Evolutionary conservation across 2,329 filamentous ascomycete species (phyloP), one percentile per base, ranked within the genome.

Genomic region (Aspergillus thermomutatus): DNA sequence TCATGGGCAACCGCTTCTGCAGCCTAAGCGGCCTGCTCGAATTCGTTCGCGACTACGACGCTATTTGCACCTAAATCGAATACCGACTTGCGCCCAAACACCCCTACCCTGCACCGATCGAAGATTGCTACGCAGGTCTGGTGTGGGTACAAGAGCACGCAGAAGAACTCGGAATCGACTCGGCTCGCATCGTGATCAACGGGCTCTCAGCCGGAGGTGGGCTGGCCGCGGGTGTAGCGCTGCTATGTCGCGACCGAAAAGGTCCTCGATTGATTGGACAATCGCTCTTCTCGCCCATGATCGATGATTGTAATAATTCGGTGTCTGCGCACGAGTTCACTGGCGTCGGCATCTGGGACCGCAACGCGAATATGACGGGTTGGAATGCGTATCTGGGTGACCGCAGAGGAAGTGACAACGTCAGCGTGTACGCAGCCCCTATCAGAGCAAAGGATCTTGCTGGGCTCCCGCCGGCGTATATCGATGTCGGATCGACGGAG

Each of bases 201-300:
- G 83, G 83, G 3, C 80, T 82, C 53, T 84, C 80, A 23, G 83
- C 82, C 1, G 83, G 83, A 2, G 83, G 82, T 2, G 82, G 83
- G 53, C 70, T 87, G 17, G 83, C 83, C 0, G 81, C 82, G 1
- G 80, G 78, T 3, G 74, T 82, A 60, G 77, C 80, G 1, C 69
- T 86, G 26, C 79, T 84, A 75, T 66, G 66, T 3, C 66, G 73
- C n/a, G 75, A 78, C 60, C 63, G 63, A n/a, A 62, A 69, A 1
- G 25, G n/a, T 1, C 71, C 72, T 1, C 66, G 66, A n/a, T 57
- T 79, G 3, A 68, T 70, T 8, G 75, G 72, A 23, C 71, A 76
- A 37, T 69, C 75, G 19, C 66, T 79, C 1, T 62, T 76, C 17
- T 75, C 71, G 50, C 74, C 76, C 8, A 77, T 78, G 76, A 62